These are phyloP conservation scores for Aspergillus sclerotioniger DNA, from an alignment of 495 filamentous ascomycete genomes.

Conservation along the genomic window DNA sequence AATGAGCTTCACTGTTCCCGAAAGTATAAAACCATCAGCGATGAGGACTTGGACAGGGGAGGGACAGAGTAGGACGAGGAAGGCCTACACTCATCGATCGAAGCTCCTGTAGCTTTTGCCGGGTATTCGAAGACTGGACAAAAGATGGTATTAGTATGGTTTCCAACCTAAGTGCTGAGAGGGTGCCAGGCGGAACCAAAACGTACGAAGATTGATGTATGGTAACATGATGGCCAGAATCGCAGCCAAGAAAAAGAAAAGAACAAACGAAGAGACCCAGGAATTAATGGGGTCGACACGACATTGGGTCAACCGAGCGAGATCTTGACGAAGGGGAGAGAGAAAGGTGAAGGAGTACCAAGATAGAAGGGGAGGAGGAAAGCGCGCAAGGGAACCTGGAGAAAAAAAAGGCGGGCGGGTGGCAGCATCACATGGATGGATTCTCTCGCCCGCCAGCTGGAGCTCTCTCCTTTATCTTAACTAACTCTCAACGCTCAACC, in stretches of 20 bases:
- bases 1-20: conserved; percentile 78
- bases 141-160: background rate
- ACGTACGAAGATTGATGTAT: conserved; percentile 76
- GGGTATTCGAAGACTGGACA: conserved; percentile 71
- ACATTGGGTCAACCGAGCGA: conserved; percentile 1
- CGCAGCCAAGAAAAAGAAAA: conserved; percentile 63
- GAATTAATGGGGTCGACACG: background rate
- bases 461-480: background rate
- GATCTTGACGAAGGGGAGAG: background rate
- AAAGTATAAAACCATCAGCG: conserved; percentile 14
- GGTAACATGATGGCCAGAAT: conserved; percentile 65
- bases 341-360: background rate
- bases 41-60: background rate
- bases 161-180: too few relatives aligned
- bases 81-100: conserved; percentile 78
- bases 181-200: too few relatives aligned
- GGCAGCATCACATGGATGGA: background rate
- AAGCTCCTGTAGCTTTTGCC: conserved; percentile 65
- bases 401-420: conserved; percentile 9
- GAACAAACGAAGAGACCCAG: conserved; percentile 42
- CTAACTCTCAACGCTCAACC: background rate
- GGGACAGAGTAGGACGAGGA: background rate
- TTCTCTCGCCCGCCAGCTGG: too few relatives aligned
- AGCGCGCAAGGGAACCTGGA: conserved; percentile 3
- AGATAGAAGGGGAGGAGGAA: conserved; percentile 12